Evolutionary conservation across 768 basidiomycete genomes (phyloP), one percentile per base, ranked within the genome.

Genomic region (Podaxis sp.): DNA sequence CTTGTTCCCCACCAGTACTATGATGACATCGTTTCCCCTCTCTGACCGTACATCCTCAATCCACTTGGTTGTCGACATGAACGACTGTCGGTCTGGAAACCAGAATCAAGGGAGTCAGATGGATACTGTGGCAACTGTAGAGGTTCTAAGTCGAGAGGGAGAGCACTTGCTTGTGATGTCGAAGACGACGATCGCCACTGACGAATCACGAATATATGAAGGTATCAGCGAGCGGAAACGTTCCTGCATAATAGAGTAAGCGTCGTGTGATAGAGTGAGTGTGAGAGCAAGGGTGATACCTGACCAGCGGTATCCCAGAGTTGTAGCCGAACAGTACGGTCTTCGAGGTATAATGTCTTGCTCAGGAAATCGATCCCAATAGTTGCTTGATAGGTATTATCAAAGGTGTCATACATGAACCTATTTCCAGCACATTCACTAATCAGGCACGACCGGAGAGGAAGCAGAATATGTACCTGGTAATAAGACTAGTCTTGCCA

Each of bases 401-500:
- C 97, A 75, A 99, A 99, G 0, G 97, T 98, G 77, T 99, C 97
- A 74, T 99, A 99, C 97, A 98, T 96, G 74, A 93, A 92, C 77
- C 93, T 96, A 11, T 13, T 11, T 33, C 9, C 33, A 7, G 19
- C 9, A 37, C 36, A 9, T 54, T 33, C 25, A 33, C 36, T 41
- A 24, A 60, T 9, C 43, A 24, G 12, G 37, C 11, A 25, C 22
- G 22, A 25, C 6, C 15, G 9, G 7, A 4, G 19, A 22, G 17
- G 15, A 65, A 57, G 37, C 46, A 33, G 60, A 65, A 40, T 64
- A 73, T 80, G 70, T 73, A 95, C 86, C 97, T 86, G 60, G 97
- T 98, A 74, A 99, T 99, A 64, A 99, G 84, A 79, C 92, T 94
- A 4, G 97, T 99, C 85, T 99, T 99, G 51, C 97, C 97, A 57